Conservation (phyloP, 331 rosid species). For the Rhamnella rubrinervis region DNA sequence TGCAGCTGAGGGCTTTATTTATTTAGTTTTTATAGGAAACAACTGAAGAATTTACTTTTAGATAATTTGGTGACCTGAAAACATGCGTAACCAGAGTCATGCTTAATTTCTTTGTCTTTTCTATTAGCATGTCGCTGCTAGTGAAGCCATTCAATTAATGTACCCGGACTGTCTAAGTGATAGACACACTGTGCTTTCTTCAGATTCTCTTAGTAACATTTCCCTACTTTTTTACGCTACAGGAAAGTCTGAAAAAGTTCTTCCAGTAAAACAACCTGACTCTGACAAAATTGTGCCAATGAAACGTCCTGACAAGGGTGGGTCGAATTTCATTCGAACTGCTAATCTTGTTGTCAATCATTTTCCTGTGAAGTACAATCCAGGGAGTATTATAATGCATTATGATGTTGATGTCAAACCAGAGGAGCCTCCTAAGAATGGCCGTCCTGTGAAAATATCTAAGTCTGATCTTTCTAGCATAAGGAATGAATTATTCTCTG, state of each 20-base stretch:
- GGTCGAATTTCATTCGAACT: constrained; percentile 28
- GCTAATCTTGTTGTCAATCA: constrained; percentile 54
- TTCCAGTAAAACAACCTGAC: constrained; percentile 60
- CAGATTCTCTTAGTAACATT: constrained; percentile 9
- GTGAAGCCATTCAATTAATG: not conserved
- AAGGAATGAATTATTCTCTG: constrained; percentile 50
- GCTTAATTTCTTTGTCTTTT: not conserved
- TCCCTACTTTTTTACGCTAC: not conserved
- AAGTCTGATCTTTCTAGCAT: constrained; percentile 52
- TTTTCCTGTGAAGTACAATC: constrained; percentile 44
- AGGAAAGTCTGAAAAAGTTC: constrained; percentile 25
- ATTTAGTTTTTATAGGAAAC: too few species aligned
- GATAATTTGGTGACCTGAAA: not conserved
- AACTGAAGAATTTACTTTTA: too few species aligned
- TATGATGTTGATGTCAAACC: constrained; percentile 56
- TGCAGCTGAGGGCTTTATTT: too few species aligned
- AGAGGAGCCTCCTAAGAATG: constrained; percentile 31
- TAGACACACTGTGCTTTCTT: not conserved
- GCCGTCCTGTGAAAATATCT: constrained; percentile 39
- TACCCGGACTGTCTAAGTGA: not conserved
- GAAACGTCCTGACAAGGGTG: constrained; percentile 67
- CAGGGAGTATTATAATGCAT: constrained; percentile 49
- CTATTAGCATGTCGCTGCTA: not conserved
- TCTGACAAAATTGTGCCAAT: constrained; percentile 33
- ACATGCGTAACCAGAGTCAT: not conserved